These are phyloP conservation scores for Trichoderma reesei DNA, from an alignment of 495 filamentous ascomycete species.

Conservation along the genomic window DNA sequence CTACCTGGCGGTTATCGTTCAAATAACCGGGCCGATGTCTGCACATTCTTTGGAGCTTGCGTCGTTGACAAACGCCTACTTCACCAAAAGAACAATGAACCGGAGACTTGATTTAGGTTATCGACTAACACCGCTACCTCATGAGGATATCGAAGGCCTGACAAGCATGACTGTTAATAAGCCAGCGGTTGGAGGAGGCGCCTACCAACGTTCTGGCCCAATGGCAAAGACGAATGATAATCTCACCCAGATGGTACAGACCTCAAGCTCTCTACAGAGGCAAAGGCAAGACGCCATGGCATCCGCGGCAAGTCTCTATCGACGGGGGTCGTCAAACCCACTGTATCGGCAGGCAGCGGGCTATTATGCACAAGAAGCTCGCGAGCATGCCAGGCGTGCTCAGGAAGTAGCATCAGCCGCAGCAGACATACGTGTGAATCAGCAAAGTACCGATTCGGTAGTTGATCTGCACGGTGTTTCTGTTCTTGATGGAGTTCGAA, in stretches of 20 bases:
- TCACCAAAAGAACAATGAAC: background rate
- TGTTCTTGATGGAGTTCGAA: slow-evolving; percentile 68
- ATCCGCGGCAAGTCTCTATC: slow-evolving; percentile 23
- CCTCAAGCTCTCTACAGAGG: background rate
- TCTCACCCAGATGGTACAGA: background rate
- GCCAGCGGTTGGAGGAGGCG: no score
- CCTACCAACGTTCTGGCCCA: background rate
- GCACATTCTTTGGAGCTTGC: background rate
- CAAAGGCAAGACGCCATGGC: slow-evolving; percentile 9
- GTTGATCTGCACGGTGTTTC: slow-evolving; percentile 81
- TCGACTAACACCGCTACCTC: background rate
- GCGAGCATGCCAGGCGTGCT: slow-evolving; percentile 18
- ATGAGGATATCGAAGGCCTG: slow-evolving; percentile 5
- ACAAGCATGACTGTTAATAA: background rate
- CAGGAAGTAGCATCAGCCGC: slow-evolving; percentile 18
- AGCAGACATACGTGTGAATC: slow-evolving; percentile 52
- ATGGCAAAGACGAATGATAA: background rate
- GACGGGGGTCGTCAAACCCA: slow-evolving; percentile 27
- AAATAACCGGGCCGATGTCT: background rate
- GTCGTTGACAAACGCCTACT: background rate
- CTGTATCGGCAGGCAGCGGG: slow-evolving; percentile 29
- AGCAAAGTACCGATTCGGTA: slow-evolving; percentile 43
- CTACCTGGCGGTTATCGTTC: slow-evolving; percentile 3
- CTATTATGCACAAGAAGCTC: slow-evolving; percentile 28
- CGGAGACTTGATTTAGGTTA: slow-evolving; percentile 5